Conservation (phyloP, 2,329 filamentous ascomycete genomes). For the Cytospora piceae region DNA sequence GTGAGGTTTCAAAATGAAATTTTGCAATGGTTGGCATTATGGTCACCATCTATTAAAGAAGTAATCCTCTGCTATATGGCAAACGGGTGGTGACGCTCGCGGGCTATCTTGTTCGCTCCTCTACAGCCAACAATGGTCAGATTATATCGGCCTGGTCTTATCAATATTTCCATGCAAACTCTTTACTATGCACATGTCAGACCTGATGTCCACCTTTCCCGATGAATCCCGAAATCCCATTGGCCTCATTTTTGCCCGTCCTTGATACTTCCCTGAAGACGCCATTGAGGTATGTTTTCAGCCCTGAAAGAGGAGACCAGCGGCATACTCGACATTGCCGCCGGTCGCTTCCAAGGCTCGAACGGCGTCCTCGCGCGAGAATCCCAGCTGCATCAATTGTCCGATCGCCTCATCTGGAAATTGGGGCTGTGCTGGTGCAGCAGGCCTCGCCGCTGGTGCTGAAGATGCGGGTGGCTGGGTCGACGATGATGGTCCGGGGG, state of each 20-base stretch:
- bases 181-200: slow-evolving; percentile 29
- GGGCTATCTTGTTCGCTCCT: slow-evolving; percentile 6
- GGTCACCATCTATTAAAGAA: slow-evolving; percentile 21
- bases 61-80: slow-evolving; percentile 16
- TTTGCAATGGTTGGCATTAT: not conserved
- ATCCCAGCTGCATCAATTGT: slow-evolving; percentile 77
- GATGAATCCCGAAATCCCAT: slow-evolving; percentile 9
- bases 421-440: slow-evolving; percentile 29
- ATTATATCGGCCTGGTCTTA: slow-evolving; percentile 8
- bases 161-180: slow-evolving; percentile 12
- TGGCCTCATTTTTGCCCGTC: slow-evolving; percentile 21
- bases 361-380: slow-evolving; percentile 74
- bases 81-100: not conserved
- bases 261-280: slow-evolving; percentile 28
- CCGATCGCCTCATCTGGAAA: slow-evolving; percentile 71
- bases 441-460: slow-evolving; percentile 31
- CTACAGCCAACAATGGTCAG: slow-evolving; percentile 9
- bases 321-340: slow-evolving; percentile 88
- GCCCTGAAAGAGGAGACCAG: slow-evolving; percentile 71
- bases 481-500: slow-evolving; percentile 33
- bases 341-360: slow-evolving; percentile 80
- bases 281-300: slow-evolving; percentile 33
- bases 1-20: not conserved
- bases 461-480: slow-evolving; percentile 35
- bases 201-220: slow-evolving; percentile 3